These are phyloP conservation scores for Pichia exigua DNA, from an alignment of 805 yeast genomes.

Conservation along the genomic window DNA sequence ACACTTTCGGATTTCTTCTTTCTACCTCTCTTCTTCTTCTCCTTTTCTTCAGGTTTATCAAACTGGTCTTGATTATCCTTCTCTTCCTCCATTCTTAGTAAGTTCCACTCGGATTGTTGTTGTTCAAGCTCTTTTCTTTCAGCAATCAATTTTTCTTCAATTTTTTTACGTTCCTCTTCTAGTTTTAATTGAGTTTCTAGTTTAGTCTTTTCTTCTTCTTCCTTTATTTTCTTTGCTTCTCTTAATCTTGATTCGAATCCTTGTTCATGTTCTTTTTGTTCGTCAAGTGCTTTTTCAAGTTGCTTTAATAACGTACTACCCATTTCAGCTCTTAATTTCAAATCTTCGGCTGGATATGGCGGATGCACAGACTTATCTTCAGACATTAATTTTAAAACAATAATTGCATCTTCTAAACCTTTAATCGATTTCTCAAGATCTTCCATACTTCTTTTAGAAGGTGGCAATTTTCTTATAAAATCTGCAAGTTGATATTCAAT, in stretches of 20 bases:
- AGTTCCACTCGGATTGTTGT: slow-evolving; percentile 50
- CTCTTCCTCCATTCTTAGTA: slow-evolving; percentile 27
- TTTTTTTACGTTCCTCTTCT: slow-evolving; percentile 39
- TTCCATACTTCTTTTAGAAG: slow-evolving; percentile 50
- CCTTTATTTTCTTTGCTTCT: slow-evolving; percentile 62
- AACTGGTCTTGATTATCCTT: slow-evolving; percentile 29
- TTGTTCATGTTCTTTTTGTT: slow-evolving; percentile 61
- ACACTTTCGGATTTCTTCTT: slow-evolving; percentile 19
- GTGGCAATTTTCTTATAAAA: slow-evolving; percentile 53
- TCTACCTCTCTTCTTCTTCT: slow-evolving; percentile 23
- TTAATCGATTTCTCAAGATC: slow-evolving; percentile 50
- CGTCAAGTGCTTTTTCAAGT: slow-evolving; percentile 59
- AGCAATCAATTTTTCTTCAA: slow-evolving; percentile 34
- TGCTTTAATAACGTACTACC: slow-evolving; percentile 73
- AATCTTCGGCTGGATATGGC: slow-evolving; percentile 72
- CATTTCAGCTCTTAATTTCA: slow-evolving; percentile 79
- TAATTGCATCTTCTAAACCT: slow-evolving; percentile 58
- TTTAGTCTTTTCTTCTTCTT: slow-evolving; percentile 41
- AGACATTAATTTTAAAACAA: slow-evolving; percentile 49
- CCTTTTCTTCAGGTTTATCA: slow-evolving; percentile 28
- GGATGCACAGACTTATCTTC: slow-evolving; percentile 43
- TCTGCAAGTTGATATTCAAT: slow-evolving; percentile 85
- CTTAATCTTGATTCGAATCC: slow-evolving; percentile 53
- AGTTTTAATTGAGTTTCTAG: slow-evolving; percentile 37
- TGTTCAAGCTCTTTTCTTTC: slow-evolving; percentile 46